A percentile compares a stretch with the other conserved stretches of the same genome.
Evolutionary conservation across 225 moss, liverwort and hornwort genomes (phyloP).

Genomic region (Straminergon stramineum): DNA sequence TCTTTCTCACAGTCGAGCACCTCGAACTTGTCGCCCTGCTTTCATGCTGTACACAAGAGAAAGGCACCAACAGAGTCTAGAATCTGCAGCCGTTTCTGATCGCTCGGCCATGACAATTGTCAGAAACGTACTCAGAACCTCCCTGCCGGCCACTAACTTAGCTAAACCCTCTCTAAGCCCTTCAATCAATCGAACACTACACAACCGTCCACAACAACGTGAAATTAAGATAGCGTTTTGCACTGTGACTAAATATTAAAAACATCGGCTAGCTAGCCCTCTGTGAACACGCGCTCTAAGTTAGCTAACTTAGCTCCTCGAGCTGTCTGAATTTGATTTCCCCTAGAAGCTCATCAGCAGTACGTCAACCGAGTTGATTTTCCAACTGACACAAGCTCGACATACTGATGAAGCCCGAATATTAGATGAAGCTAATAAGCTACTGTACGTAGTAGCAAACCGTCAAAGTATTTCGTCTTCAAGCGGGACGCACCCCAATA

Average conservation of each 20-base stretch:
- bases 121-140: not conserved
- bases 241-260: not conserved
- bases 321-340: not conserved
- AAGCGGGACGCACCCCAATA: too few relatives aligned
- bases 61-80: not conserved
- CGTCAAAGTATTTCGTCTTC: not conserved
- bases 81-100: not conserved
- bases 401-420: too few relatives aligned
- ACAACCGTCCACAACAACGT: not conserved
- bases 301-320: too few relatives aligned
- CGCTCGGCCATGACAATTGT: not conserved
- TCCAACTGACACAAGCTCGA: not conserved
- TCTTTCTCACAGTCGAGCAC: not conserved
- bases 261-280: not conserved
- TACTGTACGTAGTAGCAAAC: not conserved
- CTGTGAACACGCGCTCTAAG: not conserved
- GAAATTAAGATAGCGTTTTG: not conserved
- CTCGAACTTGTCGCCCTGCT: not conserved
- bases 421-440: not conserved
- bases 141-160: not conserved
- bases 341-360: not conserved
- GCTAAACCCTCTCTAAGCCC: not conserved
- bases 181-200: not conserved
- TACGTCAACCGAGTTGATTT: not conserved
- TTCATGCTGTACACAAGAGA: not conserved